Percentiles rank a stretch among this genome's conserved stretches.
phyloP scores from a whole-genome alignment of 345 rosid species.

The Passiflora organensis region DNA sequence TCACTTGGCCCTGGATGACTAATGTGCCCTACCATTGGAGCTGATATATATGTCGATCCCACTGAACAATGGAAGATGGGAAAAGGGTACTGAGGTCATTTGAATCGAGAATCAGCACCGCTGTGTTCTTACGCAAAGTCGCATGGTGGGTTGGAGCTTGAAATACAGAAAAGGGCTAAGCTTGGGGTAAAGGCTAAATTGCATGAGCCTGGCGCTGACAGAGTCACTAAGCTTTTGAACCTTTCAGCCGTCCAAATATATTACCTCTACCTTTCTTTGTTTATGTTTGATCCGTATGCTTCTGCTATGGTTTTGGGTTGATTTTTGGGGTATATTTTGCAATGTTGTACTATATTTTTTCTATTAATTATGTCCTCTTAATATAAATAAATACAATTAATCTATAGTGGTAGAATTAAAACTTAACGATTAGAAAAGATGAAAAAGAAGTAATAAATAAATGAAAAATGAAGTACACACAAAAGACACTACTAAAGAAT shows the following conservation, averaged over 20 bases:
- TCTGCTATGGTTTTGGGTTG: no score
- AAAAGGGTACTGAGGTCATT: neutral
- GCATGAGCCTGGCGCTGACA: neutral
- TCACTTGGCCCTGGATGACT: conserved; percentile 4
- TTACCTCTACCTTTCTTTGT: neutral
- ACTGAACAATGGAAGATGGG: neutral
- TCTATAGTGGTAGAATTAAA: no score
- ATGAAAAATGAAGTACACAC: no score
- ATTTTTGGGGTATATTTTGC: no score
- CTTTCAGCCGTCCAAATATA: conserved; percentile 27
- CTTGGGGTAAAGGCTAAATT: neutral
- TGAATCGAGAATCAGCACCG: conserved; percentile 32
- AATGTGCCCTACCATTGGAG: conserved; percentile 24
- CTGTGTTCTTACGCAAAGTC: conserved; percentile 46
- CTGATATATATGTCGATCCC: no score
- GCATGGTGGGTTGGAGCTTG: neutral
- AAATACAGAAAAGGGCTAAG: conserved; percentile 7
- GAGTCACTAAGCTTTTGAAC: neutral
- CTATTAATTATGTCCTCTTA: no score
- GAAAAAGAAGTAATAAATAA: no score
- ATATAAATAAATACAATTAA: no score
- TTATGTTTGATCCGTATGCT: no score
- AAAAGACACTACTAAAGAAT: no score
- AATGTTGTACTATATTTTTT: no score
- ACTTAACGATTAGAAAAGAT: no score